phyloP scores from a whole-genome alignment of 2,329 filamentous ascomycete species.

The Colletotrichum tanaceti region DNA sequence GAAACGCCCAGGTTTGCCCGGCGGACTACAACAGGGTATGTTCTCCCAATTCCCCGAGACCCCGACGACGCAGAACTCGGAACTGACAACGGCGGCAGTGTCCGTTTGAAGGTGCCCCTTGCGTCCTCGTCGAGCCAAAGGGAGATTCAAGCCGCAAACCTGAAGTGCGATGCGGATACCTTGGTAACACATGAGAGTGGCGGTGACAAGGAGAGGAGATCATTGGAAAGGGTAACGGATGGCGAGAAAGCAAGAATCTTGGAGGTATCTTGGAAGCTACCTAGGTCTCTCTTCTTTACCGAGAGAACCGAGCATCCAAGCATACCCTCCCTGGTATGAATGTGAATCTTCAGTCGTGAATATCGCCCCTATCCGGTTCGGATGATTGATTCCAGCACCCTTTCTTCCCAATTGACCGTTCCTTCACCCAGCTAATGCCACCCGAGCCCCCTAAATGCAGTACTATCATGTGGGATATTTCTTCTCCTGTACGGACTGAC shows the following conservation, averaged over 20 bases:
- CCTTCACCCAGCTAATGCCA: background rate
- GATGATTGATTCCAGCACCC: constrained; percentile 14
- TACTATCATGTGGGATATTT: constrained; percentile 1
- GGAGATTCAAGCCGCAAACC: constrained; percentile 34
- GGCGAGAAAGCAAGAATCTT: constrained; percentile 33
- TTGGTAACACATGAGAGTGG: constrained; percentile 17
- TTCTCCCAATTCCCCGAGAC: background rate
- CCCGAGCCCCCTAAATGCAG: background rate
- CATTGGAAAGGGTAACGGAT: constrained; percentile 2
- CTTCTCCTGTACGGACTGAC: constrained; percentile 12
- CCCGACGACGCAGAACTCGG: background rate
- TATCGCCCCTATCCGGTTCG: constrained; percentile 20
- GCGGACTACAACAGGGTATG: constrained; percentile 37
- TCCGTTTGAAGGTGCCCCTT: constrained; percentile 31
- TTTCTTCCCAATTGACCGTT: constrained; percentile 13
- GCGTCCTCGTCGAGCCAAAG: constrained; percentile 35
- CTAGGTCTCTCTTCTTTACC: constrained; percentile 9
- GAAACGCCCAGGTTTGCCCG: constrained; percentile 32
- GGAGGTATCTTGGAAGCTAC: constrained; percentile 34
- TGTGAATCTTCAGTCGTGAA: constrained; percentile 39
- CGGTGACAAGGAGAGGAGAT: background rate
- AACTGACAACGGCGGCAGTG: constrained; percentile 28
- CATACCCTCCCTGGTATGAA: constrained; percentile 33
- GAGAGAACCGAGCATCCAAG: constrained; percentile 31
- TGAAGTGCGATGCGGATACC: constrained; percentile 32